Conservation (phyloP, 2,329 filamentous ascomycete genomes). For the Thyridium curvatum region DNA sequence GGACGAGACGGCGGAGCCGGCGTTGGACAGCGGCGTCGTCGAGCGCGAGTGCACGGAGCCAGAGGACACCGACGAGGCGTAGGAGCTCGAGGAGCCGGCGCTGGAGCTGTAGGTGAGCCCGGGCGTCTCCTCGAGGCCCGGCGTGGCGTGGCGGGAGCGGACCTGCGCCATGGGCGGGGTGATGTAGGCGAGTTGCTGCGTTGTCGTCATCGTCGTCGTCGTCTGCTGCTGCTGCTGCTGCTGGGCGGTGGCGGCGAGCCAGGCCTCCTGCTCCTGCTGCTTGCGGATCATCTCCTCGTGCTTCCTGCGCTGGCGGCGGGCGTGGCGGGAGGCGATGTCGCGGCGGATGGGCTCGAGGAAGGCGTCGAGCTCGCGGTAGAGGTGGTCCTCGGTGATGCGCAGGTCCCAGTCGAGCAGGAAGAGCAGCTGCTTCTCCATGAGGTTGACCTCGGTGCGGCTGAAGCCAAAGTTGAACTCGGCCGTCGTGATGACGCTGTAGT, state of each 20-base stretch:
- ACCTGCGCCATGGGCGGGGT: slow-evolving; percentile 40
- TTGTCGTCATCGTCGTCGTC: too few species aligned
- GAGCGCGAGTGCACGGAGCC: slow-evolving; percentile 32
- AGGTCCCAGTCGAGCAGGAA: slow-evolving; percentile 94
- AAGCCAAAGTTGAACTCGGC: slow-evolving; percentile 71
- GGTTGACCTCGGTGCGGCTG: slow-evolving; percentile 90
- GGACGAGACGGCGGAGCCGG: too few species aligned
- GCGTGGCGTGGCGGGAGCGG: slow-evolving; percentile 31
- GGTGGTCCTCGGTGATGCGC: slow-evolving; percentile 75
- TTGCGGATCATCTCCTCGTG: slow-evolving; percentile 28
- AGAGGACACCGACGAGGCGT: slow-evolving; percentile 33
- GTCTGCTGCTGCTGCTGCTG: slow-evolving; percentile 30
- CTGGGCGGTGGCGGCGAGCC: slow-evolving; percentile 16
- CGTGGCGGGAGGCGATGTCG: slow-evolving; percentile 44
- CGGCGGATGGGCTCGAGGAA: slow-evolving; percentile 82
- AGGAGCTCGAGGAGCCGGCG: slow-evolving; percentile 40
- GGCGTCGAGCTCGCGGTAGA: slow-evolving; percentile 78
- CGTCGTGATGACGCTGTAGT: slow-evolving; percentile 75
- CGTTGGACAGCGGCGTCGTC: slow-evolving; percentile 42
- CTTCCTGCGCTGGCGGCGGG: slow-evolving; percentile 40
- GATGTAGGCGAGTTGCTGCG: slow-evolving; percentile 25
- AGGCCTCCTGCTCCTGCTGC: slow-evolving; percentile 34
- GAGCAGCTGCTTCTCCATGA: slow-evolving; percentile 98
- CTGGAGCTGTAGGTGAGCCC: slow-evolving; percentile 37
- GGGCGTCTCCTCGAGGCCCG: slow-evolving; percentile 37